phyloP scores from a whole-genome alignment of 164 flowering plant species.

The Kalanchoe fedtschenkoi region DNA sequence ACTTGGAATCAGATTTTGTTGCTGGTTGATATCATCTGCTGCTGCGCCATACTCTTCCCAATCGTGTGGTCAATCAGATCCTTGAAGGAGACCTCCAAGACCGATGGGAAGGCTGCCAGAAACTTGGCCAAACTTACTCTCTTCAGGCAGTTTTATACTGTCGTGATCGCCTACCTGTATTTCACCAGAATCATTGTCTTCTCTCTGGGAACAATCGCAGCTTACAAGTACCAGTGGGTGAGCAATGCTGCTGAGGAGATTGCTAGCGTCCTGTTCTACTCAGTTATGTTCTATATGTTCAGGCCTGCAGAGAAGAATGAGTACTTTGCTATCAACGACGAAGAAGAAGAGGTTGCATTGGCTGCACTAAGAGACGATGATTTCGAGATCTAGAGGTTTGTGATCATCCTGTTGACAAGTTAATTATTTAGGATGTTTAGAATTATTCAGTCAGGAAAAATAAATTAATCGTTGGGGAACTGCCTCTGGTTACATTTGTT shows the following conservation, averaged over 20 bases:
- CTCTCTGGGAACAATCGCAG: background rate
- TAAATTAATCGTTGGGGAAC: no score
- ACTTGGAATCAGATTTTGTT: constrained; percentile 5
- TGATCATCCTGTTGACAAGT: no score
- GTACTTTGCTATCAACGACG: constrained; percentile 3
- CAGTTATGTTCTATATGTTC: constrained; percentile 4
- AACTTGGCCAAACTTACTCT: constrained; percentile 4
- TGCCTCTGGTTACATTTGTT: no score
- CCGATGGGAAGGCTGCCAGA: constrained; percentile 9
- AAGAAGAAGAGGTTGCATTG: constrained; percentile 5
- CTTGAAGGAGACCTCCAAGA: constrained; percentile 1
- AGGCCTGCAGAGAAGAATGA: constrained; percentile 5
- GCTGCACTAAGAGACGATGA: constrained; percentile 2
- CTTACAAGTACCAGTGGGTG: constrained; percentile 8
- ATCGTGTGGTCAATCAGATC: constrained; percentile 3
- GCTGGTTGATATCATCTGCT: constrained; percentile 5
- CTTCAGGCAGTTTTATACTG: constrained; percentile 5
- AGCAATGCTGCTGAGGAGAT: constrained; percentile 8
- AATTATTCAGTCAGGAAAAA: no score
- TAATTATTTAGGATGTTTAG: no score
- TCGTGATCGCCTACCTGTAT: constrained; percentile 4
- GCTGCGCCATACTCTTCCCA: constrained; percentile 1
- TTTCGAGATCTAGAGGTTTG: constrained; percentile 2
- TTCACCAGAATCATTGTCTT: constrained; percentile 4
- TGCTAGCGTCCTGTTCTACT: background rate